Conservation (phyloP, 768 basidiomycete genomes). For the Tricholoma sp. region DNA sequence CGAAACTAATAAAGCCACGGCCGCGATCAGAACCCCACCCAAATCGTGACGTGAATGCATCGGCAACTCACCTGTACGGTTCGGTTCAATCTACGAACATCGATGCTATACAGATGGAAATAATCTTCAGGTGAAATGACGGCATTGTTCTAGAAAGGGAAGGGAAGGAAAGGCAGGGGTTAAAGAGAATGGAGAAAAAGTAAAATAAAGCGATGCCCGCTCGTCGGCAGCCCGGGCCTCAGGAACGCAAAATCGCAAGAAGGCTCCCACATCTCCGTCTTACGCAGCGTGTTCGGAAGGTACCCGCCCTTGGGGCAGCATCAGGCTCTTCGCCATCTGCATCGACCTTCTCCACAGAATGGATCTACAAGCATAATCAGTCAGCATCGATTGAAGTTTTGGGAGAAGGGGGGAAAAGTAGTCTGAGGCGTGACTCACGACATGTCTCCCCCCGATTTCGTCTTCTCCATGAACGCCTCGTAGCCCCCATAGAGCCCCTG, state of each 20-base stretch:
- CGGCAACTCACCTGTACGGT: constrained; percentile 75
- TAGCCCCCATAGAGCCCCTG: constrained; percentile 71
- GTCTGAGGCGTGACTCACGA: constrained; percentile 45
- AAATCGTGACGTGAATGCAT: no score
- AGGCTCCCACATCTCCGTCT: constrained; percentile 97
- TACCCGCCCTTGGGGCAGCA: constrained; percentile 80
- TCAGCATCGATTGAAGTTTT: no score
- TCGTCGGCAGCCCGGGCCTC: constrained; percentile 77
- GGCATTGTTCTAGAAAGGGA: constrained; percentile 67
- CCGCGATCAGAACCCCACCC: no score
- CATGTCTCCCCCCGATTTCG: constrained; percentile 49
- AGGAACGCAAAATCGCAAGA: constrained; percentile 90
- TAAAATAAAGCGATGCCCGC: constrained; percentile 73
- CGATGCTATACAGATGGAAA: constrained; percentile 94
- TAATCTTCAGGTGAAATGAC: constrained; percentile 94
- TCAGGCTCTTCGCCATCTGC: constrained; percentile 69
- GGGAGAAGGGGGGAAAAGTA: no score
- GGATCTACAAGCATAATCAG: constrained; percentile 30
- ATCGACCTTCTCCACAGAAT: constrained; percentile 64
- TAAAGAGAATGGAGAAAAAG: no score
- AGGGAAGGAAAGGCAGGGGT: no score
- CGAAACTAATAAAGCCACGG: no score
- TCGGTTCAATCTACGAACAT: constrained; percentile 95
- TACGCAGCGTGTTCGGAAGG: constrained; percentile 81
- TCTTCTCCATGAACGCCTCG: constrained; percentile 77